A percentile compares a stretch with the other conserved stretches of the same genome.
Conservation (phyloP, 2,329 filamentous ascomycete genomes). For the Xylaria sp. region DNA sequence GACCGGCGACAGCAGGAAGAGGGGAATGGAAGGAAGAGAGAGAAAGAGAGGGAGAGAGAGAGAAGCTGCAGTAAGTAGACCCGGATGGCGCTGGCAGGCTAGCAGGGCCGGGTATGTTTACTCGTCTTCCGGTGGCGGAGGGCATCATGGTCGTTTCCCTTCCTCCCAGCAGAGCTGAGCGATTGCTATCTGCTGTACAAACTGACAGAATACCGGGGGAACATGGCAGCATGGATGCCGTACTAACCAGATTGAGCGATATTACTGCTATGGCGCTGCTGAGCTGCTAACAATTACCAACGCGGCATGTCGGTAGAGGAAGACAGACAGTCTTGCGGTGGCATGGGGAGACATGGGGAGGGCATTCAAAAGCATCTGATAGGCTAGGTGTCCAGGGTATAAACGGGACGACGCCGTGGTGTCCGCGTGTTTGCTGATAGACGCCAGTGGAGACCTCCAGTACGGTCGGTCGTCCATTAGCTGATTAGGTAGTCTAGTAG, state of each 20-base stretch:
- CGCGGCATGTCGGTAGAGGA: background rate
- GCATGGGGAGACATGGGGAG: background rate
- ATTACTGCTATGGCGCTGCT: conserved; percentile 22
- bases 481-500: too few relatives aligned
- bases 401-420: too few relatives aligned
- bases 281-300: conserved; percentile 17
- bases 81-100: background rate
- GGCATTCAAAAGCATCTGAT: too few relatives aligned
- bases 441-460: too few relatives aligned
- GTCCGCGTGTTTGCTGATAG: too few relatives aligned
- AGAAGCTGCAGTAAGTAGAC: background rate
- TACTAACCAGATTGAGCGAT: conserved; percentile 18
- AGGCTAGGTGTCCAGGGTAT: too few relatives aligned
- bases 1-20: background rate
- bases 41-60: too few relatives aligned
- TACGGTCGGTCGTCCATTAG: too few relatives aligned
- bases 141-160: background rate
- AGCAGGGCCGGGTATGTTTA: too few relatives aligned
- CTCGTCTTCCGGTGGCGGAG: background rate
- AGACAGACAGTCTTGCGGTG: background rate
- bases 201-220: too few relatives aligned
- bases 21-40: background rate
- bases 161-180: background rate
- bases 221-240: conserved; percentile 4
- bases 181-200: background rate